Evolutionary conservation across 306 rosid species (phyloP), one percentile per base, ranked within the genome.

Genomic region (Corylus avellana): DNA sequence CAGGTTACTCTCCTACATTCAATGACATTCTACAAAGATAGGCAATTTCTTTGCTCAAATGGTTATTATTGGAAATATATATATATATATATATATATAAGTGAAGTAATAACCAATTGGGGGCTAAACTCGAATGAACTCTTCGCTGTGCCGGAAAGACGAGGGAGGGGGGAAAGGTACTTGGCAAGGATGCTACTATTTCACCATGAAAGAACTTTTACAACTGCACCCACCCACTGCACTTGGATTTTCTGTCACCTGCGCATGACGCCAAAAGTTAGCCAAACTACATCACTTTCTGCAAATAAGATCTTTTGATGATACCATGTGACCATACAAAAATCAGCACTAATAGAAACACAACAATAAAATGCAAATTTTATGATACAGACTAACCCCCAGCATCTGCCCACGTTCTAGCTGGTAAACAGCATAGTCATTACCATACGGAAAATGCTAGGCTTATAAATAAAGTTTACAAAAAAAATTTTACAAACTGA

Each of bases 161-260:
- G 37, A 7, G 46, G 44, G 46, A 5, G 5, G 10, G 8, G 51
- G 51, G 32, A 73, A 75, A 70, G 44, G 57, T 42, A 47, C 75
- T 32, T 32, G 16, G 75, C 72, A 73, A 63, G 32, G 74, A 57
- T 39, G 75, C 82, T 92, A 90, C 68, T 77, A 90, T 82, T 93
- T 95, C 85, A 93, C 93, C 98, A 92, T 95, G 90, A 95, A 92
- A 73, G 96, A 95, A 81, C 90, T 86, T 86, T 95, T 91, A 82
- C 98, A 92, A 80, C 98, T 92, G 84, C 98, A 95, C 62, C 98
- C 98, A 17, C 97, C 97, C 39, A 92, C 98, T 18, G 97, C 98
- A 79, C 98, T 95, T 69, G 98, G 97, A 88, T 91, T 95, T 74
- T 90, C 91, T 3, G 92, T 87, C 77, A 92, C 98, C 98, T 92